phyloP scores from a whole-genome alignment of 192 early-diverging fungal species.

The Backusella liffmaniae region DNA sequence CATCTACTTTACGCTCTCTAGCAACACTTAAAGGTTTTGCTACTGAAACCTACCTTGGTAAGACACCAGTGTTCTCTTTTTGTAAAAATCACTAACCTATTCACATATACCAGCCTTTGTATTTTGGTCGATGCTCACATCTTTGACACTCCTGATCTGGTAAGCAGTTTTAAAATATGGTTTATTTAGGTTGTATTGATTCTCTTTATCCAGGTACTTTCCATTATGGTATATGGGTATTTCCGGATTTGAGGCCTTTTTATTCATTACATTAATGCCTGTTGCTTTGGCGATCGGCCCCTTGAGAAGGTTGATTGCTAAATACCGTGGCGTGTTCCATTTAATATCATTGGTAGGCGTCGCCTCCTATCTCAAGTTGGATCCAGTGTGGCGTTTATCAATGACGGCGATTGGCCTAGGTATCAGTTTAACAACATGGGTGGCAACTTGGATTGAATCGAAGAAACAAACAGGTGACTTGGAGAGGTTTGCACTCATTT shows the following conservation, averaged over 20 bases:
- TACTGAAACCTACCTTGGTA: conserved; percentile 67
- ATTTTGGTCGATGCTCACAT: conserved; percentile 82
- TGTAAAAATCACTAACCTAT: not conserved
- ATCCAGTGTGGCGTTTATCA: conserved; percentile 59
- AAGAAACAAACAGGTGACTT: conserved; percentile 51
- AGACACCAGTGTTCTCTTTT: conserved; percentile 3
- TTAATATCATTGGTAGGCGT: conserved; percentile 61
- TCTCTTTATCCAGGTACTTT: conserved; percentile 68
- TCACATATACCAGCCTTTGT: conserved; percentile 55
- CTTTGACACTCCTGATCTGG: conserved; percentile 58
- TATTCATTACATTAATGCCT: conserved; percentile 61
- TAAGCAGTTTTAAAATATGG: not conserved
- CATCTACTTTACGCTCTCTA: conserved; percentile 10
- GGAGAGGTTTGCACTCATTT: conserved; percentile 62
- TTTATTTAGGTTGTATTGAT: not conserved
- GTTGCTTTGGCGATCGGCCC: conserved; percentile 56
- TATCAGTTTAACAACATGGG: conserved; percentile 57
- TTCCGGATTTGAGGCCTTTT: conserved; percentile 73
- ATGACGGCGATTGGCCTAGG: conserved; percentile 57
- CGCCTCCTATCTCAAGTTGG: conserved; percentile 54
- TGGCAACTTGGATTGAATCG: conserved; percentile 55
- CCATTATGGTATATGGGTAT: conserved; percentile 86
- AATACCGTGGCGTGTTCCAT: conserved; percentile 55
- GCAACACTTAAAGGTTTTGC: conserved; percentile 39
- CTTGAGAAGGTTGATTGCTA: conserved; percentile 50